Conservation (phyloP, 257 asterid species). For the Striga asiatica region DNA sequence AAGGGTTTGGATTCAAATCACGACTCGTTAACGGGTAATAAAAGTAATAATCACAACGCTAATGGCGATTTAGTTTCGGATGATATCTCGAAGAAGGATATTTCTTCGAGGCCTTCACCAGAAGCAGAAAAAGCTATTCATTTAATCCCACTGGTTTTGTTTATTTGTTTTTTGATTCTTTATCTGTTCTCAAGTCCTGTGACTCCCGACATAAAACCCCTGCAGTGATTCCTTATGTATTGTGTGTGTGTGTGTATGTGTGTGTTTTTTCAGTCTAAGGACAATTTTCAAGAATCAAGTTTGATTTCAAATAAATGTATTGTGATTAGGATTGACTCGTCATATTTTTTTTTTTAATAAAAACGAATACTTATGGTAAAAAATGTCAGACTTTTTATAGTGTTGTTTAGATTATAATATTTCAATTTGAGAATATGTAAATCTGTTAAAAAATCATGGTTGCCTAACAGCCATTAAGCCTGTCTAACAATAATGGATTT, state of each 20-base stretch:
- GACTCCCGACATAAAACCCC: not conserved
- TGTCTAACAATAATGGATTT: too few species aligned
- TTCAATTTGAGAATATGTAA: too few species aligned
- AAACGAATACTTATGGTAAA: too few species aligned
- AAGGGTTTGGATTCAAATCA: conserved; percentile 14
- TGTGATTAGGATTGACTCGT: too few species aligned
- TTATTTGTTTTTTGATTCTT: conserved; percentile 37
- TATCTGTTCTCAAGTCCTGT: conserved; percentile 48
- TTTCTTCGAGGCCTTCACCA: not conserved
- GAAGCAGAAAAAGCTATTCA: conserved; percentile 37
- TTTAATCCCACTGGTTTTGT: conserved; percentile 43
- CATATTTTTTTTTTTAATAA: too few species aligned
- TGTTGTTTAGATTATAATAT: too few species aligned
- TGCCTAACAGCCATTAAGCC: too few species aligned
- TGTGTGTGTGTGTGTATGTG: too few species aligned
- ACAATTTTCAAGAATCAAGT: not conserved
- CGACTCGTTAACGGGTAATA: conserved; percentile 13
- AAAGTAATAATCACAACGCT: not conserved
- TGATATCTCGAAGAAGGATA: conserved; percentile 34
- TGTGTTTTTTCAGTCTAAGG: too few species aligned
- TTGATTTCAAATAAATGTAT: too few species aligned
- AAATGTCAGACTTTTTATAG: too few species aligned
- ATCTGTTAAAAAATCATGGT: too few species aligned
- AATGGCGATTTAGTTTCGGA: conserved; percentile 6
- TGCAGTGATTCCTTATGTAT: not conserved